phyloP scores from a whole-genome alignment of 306 rosid species.

The Morella rubra region DNA sequence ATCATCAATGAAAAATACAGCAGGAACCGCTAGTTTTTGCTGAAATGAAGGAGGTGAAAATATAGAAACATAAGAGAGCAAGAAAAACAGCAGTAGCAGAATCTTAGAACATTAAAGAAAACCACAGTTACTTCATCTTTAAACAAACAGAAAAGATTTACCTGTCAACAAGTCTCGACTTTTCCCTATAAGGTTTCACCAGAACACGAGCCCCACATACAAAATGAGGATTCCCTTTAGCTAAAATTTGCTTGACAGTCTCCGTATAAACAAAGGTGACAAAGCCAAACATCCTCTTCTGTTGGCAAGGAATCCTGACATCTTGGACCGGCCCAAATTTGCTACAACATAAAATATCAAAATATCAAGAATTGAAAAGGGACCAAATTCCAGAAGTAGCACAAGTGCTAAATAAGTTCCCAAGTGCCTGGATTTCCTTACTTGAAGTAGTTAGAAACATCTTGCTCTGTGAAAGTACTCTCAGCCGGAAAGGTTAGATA shows the following conservation, averaged over 20 bases:
- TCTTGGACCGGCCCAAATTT: slow-evolving; percentile 54
- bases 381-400: neutral
- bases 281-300: slow-evolving; percentile 56
- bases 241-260: slow-evolving; percentile 42
- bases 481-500: slow-evolving; percentile 54
- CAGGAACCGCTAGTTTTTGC: neutral
- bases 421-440: slow-evolving; percentile 12
- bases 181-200: slow-evolving; percentile 52
- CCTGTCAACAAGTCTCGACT: slow-evolving; percentile 43
- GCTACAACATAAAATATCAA: slow-evolving; percentile 25
- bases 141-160: slow-evolving; percentile 8
- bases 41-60: neutral
- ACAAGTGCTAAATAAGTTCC: neutral
- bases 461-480: slow-evolving; percentile 45
- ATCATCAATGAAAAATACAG: neutral
- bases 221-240: slow-evolving; percentile 47
- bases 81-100: neutral
- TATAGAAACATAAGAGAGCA: neutral
- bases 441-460: slow-evolving; percentile 49
- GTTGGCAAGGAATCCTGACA: slow-evolving; percentile 53
- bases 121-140: neutral
- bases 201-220: slow-evolving; percentile 49
- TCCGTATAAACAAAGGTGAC: slow-evolving; percentile 46
- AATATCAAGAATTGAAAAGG: neutral
- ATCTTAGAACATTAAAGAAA: neutral